phyloP scores from a whole-genome alignment of 352 stramenopile species.

The Detonula confervacea region DNA sequence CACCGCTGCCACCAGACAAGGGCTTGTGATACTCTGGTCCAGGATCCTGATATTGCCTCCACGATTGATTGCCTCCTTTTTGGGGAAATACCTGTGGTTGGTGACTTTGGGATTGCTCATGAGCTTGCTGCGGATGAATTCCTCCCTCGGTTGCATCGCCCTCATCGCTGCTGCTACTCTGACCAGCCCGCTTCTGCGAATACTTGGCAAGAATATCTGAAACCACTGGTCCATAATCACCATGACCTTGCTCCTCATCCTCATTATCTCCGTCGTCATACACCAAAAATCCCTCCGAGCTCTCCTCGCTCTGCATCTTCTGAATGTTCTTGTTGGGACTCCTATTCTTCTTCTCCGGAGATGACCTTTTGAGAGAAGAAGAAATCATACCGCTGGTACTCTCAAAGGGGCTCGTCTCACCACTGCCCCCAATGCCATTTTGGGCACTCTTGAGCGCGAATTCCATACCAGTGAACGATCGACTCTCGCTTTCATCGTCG shows the following conservation, averaged over 20 bases:
- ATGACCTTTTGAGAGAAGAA: not conserved
- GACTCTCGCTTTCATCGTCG: slow-evolving; percentile 19
- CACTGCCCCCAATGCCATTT: not conserved
- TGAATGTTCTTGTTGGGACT: slow-evolving; percentile 1
- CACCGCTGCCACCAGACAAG: too few relatives aligned
- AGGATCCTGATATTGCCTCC: too few relatives aligned
- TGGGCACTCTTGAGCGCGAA: slow-evolving; percentile 15
- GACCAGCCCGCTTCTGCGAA: slow-evolving; percentile 33
- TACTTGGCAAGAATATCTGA: slow-evolving; percentile 48
- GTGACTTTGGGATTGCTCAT: too few relatives aligned
- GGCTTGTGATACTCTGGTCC: too few relatives aligned
- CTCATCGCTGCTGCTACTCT: slow-evolving; percentile 14
- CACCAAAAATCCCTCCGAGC: slow-evolving; percentile 21
- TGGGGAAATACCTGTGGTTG: too few relatives aligned
- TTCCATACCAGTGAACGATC: slow-evolving; percentile 20
- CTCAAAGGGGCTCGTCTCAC: not conserved
- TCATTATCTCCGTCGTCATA: slow-evolving; percentile 32
- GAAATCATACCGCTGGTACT: not conserved
- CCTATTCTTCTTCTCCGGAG: not conserved
- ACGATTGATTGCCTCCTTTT: too few relatives aligned
- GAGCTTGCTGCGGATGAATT: too few relatives aligned
- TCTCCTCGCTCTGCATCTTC: not conserved
- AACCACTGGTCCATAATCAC: slow-evolving; percentile 33
- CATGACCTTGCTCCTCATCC: slow-evolving; percentile 5
- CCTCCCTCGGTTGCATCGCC: not conserved